These are phyloP conservation scores for Quercus parvula DNA, from an alignment of 306 rosid species.

Conservation along the genomic window DNA sequence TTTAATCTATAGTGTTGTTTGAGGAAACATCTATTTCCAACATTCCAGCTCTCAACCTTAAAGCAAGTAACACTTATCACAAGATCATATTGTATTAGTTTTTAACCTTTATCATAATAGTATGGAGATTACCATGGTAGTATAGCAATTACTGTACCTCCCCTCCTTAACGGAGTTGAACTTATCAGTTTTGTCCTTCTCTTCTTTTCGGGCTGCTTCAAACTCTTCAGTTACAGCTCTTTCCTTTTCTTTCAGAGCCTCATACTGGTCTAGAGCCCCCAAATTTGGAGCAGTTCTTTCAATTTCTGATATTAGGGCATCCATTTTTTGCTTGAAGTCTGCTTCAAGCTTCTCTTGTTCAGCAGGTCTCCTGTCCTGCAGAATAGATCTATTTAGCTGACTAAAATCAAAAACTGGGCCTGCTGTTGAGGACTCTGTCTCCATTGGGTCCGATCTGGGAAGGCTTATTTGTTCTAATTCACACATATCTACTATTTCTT, in stretches of 20 bases:
- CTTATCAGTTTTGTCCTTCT: conserved; percentile 65
- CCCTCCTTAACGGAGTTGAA: conserved; percentile 74
- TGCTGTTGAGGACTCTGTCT: conserved; percentile 52
- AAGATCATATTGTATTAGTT: neutral
- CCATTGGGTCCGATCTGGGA: conserved; percentile 86
- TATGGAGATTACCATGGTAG: neutral
- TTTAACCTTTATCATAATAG: neutral
- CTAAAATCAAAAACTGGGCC: conserved; percentile 74
- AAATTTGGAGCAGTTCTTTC: conserved; percentile 97
- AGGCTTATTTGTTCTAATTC: conserved; percentile 79
- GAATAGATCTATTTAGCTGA: conserved; percentile 52
- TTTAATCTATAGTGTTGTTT: neutral
- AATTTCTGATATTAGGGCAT: conserved; percentile 67
- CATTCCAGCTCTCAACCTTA: neutral
- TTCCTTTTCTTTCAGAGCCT: conserved; percentile 82
- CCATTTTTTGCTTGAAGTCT: conserved; percentile 77
- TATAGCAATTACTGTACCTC: conserved; percentile 47
- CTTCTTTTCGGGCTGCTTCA: conserved; percentile 86
- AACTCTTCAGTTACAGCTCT: conserved; percentile 75
- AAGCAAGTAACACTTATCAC: neutral
- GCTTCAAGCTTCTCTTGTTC: conserved; percentile 70
- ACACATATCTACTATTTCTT: conserved; percentile 87
- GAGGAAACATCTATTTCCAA: neutral
- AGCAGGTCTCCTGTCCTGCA: conserved; percentile 65
- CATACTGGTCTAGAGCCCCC: conserved; percentile 97